Evolutionary conservation across 1,284 basidiomycete species (phyloP).

Genomic region (Cerrena zonata): DNA sequence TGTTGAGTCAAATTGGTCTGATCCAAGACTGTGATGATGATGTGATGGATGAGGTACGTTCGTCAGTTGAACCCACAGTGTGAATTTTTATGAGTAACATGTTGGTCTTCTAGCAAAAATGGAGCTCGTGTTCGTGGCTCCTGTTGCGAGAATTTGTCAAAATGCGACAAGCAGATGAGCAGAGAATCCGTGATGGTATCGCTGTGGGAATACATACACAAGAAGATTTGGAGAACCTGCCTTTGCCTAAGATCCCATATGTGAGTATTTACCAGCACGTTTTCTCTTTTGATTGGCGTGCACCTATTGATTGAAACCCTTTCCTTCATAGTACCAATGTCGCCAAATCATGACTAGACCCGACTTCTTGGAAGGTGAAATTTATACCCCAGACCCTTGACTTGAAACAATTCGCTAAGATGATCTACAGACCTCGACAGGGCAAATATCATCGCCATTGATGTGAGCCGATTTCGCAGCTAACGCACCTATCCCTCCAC

Average conservation of each 20-base stretch:
- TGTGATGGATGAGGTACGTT: conserved; percentile 72
- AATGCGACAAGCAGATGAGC: conserved; percentile 45
- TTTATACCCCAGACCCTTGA: background rate
- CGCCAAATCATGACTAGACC: conserved; percentile 77
- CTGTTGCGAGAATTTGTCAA: conserved; percentile 67
- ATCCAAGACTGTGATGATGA: conserved; percentile 78
- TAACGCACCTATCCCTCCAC: background rate
- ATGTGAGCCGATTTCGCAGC: too few species aligned
- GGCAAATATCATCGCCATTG: conserved; percentile 70
- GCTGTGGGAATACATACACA: conserved; percentile 32
- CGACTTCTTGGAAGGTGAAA: conserved; percentile 68
- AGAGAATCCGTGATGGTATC: conserved; percentile 35
- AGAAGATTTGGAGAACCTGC: conserved; percentile 37
- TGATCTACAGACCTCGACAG: conserved; percentile 49
- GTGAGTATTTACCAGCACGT: conserved; percentile 37
- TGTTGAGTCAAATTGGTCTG: conserved; percentile 66
- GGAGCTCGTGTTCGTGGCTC: conserved; percentile 75
- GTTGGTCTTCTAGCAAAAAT: conserved; percentile 56
- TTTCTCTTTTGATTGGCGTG: conserved; percentile 9
- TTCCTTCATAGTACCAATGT: conserved; percentile 46
- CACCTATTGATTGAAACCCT: background rate
- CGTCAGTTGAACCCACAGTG: background rate
- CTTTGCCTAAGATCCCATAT: conserved; percentile 58
- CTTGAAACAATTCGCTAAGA: background rate
- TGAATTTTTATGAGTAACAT: background rate